Evolutionary conservation across 2,329 filamentous ascomycete genomes (phyloP).

Genomic region (Penicillium brevicompactum): DNA sequence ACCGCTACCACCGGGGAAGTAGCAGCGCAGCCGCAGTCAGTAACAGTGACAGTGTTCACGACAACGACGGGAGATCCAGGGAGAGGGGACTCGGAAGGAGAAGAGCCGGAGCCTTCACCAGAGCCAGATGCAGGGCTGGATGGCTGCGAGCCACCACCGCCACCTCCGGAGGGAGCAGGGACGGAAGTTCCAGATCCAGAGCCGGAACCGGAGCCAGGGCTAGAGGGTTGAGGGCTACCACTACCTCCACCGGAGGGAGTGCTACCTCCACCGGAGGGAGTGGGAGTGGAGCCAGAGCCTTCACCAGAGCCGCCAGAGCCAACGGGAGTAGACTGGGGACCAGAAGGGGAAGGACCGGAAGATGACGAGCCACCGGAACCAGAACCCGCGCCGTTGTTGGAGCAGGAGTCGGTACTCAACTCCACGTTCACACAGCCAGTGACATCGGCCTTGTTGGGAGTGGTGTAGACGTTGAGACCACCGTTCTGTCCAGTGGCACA

Average conservation of each 20-base stretch:
- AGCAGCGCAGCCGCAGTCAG: slow-evolving; percentile 20
- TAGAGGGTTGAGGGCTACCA: not conserved
- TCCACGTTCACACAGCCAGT: slow-evolving; percentile 37
- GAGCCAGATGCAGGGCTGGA: not conserved
- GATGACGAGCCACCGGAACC: slow-evolving; percentile 21
- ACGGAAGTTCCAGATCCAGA: not conserved
- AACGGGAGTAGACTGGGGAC: slow-evolving; percentile 2
- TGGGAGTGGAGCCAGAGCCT: not conserved
- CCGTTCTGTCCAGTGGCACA: slow-evolving; percentile 56
- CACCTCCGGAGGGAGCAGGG: not conserved
- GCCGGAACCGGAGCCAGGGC: not conserved
- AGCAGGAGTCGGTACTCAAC: slow-evolving; percentile 42
- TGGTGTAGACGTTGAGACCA: slow-evolving; percentile 47
- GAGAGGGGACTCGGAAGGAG: slow-evolving; percentile 8
- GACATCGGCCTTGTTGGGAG: slow-evolving; percentile 30
- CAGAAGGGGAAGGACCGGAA: slow-evolving; percentile 1
- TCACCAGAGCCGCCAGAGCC: not conserved
- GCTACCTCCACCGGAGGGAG: not conserved
- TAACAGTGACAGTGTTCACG: slow-evolving; percentile 23
- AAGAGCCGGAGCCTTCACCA: not conserved
- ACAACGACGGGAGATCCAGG: slow-evolving; percentile 12
- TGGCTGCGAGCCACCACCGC: not conserved
- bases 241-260: not conserved
- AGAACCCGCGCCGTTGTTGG: slow-evolving; percentile 18
- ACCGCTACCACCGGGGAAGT: slow-evolving; percentile 10